These are phyloP conservation scores for Citrus maxima DNA, from an alignment of 345 rosid species.

Conservation along the genomic window DNA sequence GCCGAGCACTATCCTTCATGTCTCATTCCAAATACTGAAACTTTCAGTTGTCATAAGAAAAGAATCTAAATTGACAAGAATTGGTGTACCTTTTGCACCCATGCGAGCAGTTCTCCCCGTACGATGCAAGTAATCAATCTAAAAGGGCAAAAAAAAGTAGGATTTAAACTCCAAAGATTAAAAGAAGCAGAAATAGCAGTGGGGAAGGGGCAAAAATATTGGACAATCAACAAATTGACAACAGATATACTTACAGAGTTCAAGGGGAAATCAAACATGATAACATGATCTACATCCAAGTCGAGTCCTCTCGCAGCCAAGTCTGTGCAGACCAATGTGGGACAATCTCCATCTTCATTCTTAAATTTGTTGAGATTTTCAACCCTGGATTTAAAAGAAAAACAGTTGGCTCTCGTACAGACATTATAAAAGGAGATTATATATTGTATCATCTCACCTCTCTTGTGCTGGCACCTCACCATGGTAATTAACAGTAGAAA, in stretches of 20 bases:
- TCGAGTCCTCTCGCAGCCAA: constrained; percentile 96
- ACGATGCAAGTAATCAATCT: constrained; percentile 98
- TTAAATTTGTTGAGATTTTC: constrained; percentile 85
- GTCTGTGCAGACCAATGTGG: constrained; percentile 93
- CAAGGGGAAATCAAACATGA: constrained; percentile 91
- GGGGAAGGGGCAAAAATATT: not conserved
- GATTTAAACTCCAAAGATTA: not conserved
- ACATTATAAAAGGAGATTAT: not conserved
- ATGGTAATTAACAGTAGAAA: constrained; percentile 86
- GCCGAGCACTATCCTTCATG: not conserved
- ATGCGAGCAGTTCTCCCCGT: constrained; percentile 96
- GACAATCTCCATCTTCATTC: constrained; percentile 85
- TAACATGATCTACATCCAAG: constrained; percentile 84
- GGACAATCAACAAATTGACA: not conserved
- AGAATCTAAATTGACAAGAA: not conserved
- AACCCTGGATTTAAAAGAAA: constrained; percentile 44
- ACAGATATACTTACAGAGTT: constrained; percentile 63
- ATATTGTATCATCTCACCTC: constrained; percentile 44
- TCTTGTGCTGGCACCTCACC: constrained; percentile 96
- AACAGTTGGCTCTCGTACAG: not conserved
- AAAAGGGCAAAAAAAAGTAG: constrained; percentile 15
- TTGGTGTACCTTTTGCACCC: constrained; percentile 88
- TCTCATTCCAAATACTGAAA: not conserved
- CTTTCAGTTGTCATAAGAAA: not conserved
- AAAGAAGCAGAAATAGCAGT: not conserved